These are phyloP conservation scores for Yamadazyma diddensiae DNA, from an alignment of 1,139 yeast genomes.

Conservation along the genomic window DNA sequence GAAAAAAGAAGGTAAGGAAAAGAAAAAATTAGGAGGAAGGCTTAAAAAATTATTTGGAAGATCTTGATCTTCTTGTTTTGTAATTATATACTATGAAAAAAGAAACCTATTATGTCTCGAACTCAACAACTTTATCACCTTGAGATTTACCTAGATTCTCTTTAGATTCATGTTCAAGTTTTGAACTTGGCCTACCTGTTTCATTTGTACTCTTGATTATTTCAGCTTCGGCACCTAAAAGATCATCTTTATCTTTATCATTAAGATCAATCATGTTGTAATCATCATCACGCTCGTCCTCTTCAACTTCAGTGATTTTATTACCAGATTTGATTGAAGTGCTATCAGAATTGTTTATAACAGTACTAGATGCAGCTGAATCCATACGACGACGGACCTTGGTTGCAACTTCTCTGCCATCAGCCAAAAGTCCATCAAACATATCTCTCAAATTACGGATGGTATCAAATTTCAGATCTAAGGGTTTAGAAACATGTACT, in stretches of 20 bases:
- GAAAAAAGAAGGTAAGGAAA: constrained; percentile 29
- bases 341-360: constrained; percentile 18
- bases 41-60: constrained; percentile 62
- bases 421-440: constrained; percentile 89
- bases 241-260: constrained; percentile 45
- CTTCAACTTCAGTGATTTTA: constrained; percentile 26
- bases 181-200: constrained; percentile 18
- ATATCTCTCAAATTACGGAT: constrained; percentile 75
- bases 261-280: constrained; percentile 46
- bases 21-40: constrained; percentile 51
- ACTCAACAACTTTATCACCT: constrained; percentile 23
- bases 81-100: constrained; percentile 1
- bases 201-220: constrained; percentile 20
- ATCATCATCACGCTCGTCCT: constrained; percentile 48
- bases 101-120: constrained; percentile 19
- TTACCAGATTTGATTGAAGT: constrained; percentile 27
- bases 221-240: constrained; percentile 44
- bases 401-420: constrained; percentile 85
- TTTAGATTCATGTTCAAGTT: constrained; percentile 13
- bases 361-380: constrained; percentile 43
- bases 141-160: constrained; percentile 6
- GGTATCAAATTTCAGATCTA: constrained; percentile 40
- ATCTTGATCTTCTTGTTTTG: constrained; percentile 7
- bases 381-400: constrained; percentile 88
- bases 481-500: constrained; percentile 61